Evolutionary conservation across 2,329 filamentous ascomycete species (phyloP).

Genomic region (Botryotinia narcissicola): DNA sequence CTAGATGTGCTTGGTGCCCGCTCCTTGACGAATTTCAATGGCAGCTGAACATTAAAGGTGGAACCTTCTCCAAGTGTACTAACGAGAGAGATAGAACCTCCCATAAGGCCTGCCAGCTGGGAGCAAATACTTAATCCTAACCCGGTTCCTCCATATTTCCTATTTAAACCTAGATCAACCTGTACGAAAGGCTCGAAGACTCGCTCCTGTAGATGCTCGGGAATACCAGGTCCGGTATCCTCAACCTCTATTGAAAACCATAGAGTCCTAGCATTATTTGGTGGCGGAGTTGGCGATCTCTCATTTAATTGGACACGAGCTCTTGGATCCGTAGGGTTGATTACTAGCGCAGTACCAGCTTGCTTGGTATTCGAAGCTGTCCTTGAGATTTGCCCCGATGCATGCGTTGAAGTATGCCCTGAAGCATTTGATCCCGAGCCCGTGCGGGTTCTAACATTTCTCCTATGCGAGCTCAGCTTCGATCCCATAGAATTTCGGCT

Average conservation of each 20-base stretch:
- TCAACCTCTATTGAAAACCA: slow-evolving; percentile 85
- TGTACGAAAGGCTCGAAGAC: slow-evolving; percentile 96
- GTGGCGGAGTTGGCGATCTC: slow-evolving; percentile 58
- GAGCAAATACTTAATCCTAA: slow-evolving; percentile 86
- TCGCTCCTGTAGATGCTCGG: slow-evolving; percentile 70
- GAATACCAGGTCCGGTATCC: slow-evolving; percentile 85
- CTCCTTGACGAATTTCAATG: slow-evolving; percentile 52
- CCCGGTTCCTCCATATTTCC: slow-evolving; percentile 86
- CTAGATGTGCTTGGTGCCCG: slow-evolving; percentile 27
- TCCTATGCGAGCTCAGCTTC: slow-evolving; percentile 34
- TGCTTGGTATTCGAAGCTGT: slow-evolving; percentile 35
- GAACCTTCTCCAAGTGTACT: slow-evolving; percentile 74
- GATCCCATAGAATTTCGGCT: slow-evolving; percentile 32
- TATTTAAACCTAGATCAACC: slow-evolving; percentile 84
- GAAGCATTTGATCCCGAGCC: slow-evolving; percentile 45
- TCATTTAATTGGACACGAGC: slow-evolving; percentile 45
- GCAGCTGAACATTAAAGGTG: slow-evolving; percentile 79
- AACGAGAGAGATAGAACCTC: slow-evolving; percentile 67
- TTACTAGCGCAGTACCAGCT: slow-evolving; percentile 54
- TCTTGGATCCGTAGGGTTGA: slow-evolving; percentile 57
- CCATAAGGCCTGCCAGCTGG: slow-evolving; percentile 81
- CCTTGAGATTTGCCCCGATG: slow-evolving; percentile 44
- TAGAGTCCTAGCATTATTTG: slow-evolving; percentile 61
- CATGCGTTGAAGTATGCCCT: slow-evolving; percentile 3
- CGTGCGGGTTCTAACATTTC: slow-evolving; percentile 25